phyloP scores from a whole-genome alignment of 2,329 filamentous ascomycete genomes.

The Hypocreales sp. region DNA sequence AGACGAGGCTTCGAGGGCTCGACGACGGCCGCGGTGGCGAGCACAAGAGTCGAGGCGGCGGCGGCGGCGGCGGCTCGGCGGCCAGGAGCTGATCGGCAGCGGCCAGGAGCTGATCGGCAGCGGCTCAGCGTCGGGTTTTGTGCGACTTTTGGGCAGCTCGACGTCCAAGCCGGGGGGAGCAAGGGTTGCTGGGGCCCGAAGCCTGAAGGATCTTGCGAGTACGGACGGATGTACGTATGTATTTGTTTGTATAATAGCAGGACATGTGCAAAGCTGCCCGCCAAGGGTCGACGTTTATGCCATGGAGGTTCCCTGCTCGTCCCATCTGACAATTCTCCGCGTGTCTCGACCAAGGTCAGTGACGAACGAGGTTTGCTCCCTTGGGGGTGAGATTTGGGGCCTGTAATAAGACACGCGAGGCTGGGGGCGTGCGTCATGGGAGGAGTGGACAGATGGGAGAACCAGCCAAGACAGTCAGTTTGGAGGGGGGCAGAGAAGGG shows the following conservation, averaged over 20 bases:
- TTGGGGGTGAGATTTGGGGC: constrained; percentile 8
- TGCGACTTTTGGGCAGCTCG: no score
- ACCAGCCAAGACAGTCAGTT: not conserved
- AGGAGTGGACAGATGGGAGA: constrained; percentile 4
- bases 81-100: constrained; percentile 19
- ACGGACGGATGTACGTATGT: no score
- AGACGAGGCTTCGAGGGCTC: constrained; percentile 10
- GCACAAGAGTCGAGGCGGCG: constrained; percentile 9
- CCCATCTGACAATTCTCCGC: constrained; percentile 21
- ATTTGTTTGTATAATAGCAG: no score
- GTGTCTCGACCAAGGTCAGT: constrained; percentile 12
- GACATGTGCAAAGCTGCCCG: no score
- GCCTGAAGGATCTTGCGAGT: constrained; percentile 14
- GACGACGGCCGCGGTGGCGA: no score
- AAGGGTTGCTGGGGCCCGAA: constrained; percentile 23
- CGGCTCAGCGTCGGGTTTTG: constrained; percentile 31
- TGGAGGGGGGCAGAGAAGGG: constrained; percentile 1
- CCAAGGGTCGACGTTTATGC: constrained; percentile 19
- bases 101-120: no score
- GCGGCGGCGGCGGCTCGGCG: no score
- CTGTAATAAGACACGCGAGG: constrained; percentile 11
- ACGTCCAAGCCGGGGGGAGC: constrained; percentile 21
- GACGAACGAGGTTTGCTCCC: constrained; percentile 7
- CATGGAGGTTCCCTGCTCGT: constrained; percentile 14
- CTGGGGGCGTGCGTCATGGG: constrained; percentile 8